Base-by-base conservation (phyloP, 768 basidiomycete genomes). In the Tricholoma saponaceum region DNA sequence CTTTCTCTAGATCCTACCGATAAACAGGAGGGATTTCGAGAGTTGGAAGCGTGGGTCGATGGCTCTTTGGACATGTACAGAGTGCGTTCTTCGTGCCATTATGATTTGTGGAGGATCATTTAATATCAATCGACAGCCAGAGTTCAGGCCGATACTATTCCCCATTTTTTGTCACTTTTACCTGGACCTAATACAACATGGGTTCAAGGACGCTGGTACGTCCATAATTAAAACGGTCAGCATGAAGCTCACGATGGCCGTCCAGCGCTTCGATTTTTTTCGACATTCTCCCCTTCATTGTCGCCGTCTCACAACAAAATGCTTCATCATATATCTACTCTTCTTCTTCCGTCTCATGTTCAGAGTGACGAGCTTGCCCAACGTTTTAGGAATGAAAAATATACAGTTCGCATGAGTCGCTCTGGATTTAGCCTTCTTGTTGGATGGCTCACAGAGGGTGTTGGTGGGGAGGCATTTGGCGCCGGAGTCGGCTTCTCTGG, bases 91-190 rank as follows among this genome's bases (percentile, higher is more conserved):
- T n/a, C 14, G 33, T 53, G 37, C 23, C 1, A 52, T 43, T 23
- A 20, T 13, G 16, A 26, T 46, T 28, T 18, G 22, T 30, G 28
- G 54, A n/a, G 14, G 32, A 20, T n/a, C 47, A 26, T 59, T 57
- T 66, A 43, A 43, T 55, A 52, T 25, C 30, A 47, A 47, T 43
- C 32, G 54, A 18, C 69, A 98, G 90, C 92, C 93, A 55, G 95
- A 99, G 72, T 90, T 99, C 64, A 82, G 90, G 46, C 95, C 92
- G 46, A 89, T 99, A 33, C 74, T 97, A 14, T 97, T 95, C 67
- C 97, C 97, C 2, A 90, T 99, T 60, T 98, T 98, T 69, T 93
- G 91, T 51, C 94, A 99, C 72, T 98, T 98, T 69, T 98, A 96
- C 70, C 79, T 99, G 28, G 96, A 98, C 70, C 81, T 99, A 51